Base-by-base conservation (phyloP, 169 alveolate genomes). In the Plasmodium vivax region DNA sequence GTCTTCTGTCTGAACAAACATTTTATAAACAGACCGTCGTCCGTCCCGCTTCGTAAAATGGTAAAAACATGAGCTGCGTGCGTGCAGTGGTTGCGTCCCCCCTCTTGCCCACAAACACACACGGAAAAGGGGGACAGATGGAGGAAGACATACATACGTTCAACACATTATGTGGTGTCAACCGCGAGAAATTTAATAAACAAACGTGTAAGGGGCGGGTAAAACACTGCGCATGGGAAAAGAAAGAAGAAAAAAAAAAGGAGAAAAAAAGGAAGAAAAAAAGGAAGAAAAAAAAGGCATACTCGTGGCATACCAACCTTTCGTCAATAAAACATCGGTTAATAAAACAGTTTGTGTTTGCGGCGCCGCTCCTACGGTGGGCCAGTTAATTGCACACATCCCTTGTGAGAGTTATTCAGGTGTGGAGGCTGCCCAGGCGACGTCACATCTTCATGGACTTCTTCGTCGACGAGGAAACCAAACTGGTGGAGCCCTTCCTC, bases 401-500 rank as follows among this genome's bases (percentile, higher is more conserved):
- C 38, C 77, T 27, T 68, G 32, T 68, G 32, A 68, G 32, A 68
- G n/a, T 23, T 68, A 68, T 68, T 68, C 77, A 6, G 34, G 43
- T 19, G 38, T 68, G 34, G 38, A 27, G 27, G 41, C 36, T 27
- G 1, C 6, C 9, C 12, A 68, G 14, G 16, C 58, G 45, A 58
- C 45, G 51, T 90, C 41, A 90, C 30, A 79, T 80, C 74, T 90
- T 88, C 73, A 88, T 23, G 10, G 83, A 58, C 30, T 90, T 90
- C 54, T 90, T 90, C 51, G 94, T 71, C 73, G 47, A 90, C 54
- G 38, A 3, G 43, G 32, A 30, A 30, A 90, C 83, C 73, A 88
- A 56, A 71, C 94, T 90, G 9, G 56, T 41, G 12, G 90, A 81
- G 7, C 73, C 68, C 27, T 81, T 90, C 80, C 90, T 80, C 73